A percentile compares a stretch with the other conserved stretches of the same genome.
These are phyloP conservation scores for Fennellomyces sp. DNA, from an alignment of 371 early-diverging fungal genomes.

Conservation along the genomic window DNA sequence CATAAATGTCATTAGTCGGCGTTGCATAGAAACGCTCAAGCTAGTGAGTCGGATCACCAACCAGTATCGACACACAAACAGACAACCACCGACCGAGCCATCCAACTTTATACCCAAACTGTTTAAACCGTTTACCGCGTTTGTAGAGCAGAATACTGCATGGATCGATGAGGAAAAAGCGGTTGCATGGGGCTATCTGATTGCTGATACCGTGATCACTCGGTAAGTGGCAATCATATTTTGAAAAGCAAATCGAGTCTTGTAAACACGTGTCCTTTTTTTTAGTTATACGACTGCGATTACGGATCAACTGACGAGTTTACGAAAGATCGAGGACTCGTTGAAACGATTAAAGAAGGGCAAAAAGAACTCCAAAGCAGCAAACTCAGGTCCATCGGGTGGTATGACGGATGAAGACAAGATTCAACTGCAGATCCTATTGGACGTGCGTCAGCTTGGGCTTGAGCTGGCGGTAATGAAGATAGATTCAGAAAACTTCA, in stretches of 20 bases:
- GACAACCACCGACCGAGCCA: conserved; percentile 54
- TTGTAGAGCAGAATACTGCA: conserved; percentile 33
- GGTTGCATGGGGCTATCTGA: conserved; percentile 27
- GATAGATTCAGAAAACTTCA: conserved; percentile 14
- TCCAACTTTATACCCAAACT: conserved; percentile 67
- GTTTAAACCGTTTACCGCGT: conserved; percentile 54
- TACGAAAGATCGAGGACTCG: conserved; percentile 35
- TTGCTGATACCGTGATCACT: conserved; percentile 37
- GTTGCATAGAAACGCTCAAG: conserved; percentile 57
- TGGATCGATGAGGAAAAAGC: conserved; percentile 22
- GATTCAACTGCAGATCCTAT: conserved; percentile 56
- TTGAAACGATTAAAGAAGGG: conserved; percentile 37
- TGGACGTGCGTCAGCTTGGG: conserved; percentile 58
- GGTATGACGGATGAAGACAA: conserved; percentile 57
- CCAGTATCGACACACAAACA: conserved; percentile 60
- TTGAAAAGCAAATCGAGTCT: conserved; percentile 3
- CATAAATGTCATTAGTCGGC: conserved; percentile 46
- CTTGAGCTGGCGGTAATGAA: conserved; percentile 10
- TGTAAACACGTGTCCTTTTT: neutral
- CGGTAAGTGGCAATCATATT: conserved; percentile 17
- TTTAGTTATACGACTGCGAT: conserved; percentile 27
- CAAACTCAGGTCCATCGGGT: conserved; percentile 10
- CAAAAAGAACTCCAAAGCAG: conserved; percentile 25
- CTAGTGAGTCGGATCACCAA: conserved; percentile 47
- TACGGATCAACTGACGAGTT: conserved; percentile 29